These are phyloP conservation scores for Termitomyces sp. DNA, from an alignment of 768 basidiomycete species.

Conservation along the genomic window DNA sequence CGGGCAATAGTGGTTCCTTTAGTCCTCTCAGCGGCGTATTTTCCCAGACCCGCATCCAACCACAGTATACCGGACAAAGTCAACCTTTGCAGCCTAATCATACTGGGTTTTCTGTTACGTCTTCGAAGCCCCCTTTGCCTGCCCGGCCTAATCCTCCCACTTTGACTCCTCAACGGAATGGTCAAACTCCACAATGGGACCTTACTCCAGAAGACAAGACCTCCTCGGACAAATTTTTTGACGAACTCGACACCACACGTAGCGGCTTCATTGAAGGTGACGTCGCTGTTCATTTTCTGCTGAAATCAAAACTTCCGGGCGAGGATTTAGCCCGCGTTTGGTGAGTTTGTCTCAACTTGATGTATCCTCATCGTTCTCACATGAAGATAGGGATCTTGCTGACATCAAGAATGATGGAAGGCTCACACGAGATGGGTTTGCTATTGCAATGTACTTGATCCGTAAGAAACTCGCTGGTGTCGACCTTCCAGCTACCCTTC, in stretches of 20 bases:
- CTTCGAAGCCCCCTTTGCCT: slow-evolving; percentile 30
- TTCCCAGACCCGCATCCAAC: slow-evolving; percentile 37
- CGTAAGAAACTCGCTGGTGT: slow-evolving; percentile 77
- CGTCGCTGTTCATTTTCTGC: slow-evolving; percentile 92
- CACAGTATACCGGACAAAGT: slow-evolving; percentile 62
- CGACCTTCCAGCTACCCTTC: slow-evolving; percentile 67
- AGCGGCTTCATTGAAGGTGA: slow-evolving; percentile 87
- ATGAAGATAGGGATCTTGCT: slow-evolving; percentile 74
- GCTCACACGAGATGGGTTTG: slow-evolving; percentile 88
- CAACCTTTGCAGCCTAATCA: slow-evolving; percentile 44
- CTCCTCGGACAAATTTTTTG: slow-evolving; percentile 72
- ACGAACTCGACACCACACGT: slow-evolving; percentile 67
- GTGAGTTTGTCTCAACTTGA: slow-evolving; percentile 38
- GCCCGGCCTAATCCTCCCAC: slow-evolving; percentile 27
- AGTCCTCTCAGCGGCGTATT: slow-evolving; percentile 46
- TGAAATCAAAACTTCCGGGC: slow-evolving; percentile 80
- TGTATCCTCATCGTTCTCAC: not conserved
- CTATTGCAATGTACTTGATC: slow-evolving; percentile 92
- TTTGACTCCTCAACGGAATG: slow-evolving; percentile 22
- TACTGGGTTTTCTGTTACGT: slow-evolving; percentile 31
- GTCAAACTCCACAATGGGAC: slow-evolving; percentile 57
- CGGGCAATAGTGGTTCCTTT: slow-evolving; percentile 56
- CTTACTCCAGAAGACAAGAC: slow-evolving; percentile 78
- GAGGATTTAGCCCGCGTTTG: slow-evolving; percentile 87
- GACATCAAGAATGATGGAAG: slow-evolving; percentile 86